Evolutionary conservation across 768 basidiomycete genomes (phyloP).

Genomic region (Agrocybe chaxingu): DNA sequence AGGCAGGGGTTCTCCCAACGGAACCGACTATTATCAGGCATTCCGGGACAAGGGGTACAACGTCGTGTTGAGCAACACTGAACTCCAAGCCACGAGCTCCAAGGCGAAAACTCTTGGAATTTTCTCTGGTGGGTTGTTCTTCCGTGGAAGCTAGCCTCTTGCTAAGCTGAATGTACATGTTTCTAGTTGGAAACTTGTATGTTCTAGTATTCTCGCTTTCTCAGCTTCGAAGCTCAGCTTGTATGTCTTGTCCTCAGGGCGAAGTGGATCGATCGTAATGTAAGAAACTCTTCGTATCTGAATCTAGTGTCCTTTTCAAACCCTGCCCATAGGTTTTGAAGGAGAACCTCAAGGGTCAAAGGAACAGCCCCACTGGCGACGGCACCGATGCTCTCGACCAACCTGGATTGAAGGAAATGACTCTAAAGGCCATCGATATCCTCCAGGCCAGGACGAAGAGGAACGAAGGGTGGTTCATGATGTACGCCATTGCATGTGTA

Average conservation of each 20-base stretch:
- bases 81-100: constrained; percentile 26
- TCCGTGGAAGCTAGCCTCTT: neutral
- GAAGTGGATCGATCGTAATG: constrained; percentile 42
- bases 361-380: constrained; percentile 39
- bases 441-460: constrained; percentile 35
- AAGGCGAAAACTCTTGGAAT: constrained; percentile 40
- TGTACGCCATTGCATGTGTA: constrained; percentile 18
- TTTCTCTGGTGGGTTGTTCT: constrained; percentile 30
- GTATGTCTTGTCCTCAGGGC: constrained; percentile 23
- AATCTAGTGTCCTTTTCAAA: neutral
- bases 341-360: constrained; percentile 32
- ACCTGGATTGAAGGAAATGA: constrained; percentile 48
- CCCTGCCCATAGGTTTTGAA: constrained; percentile 25
- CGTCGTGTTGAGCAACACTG: constrained; percentile 34
- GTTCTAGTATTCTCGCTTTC: neutral
- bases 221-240: neutral
- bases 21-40: constrained; percentile 38
- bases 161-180: neutral
- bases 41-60: constrained; percentile 38
- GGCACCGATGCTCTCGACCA: constrained; percentile 39
- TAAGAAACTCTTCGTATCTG: constrained; percentile 9
- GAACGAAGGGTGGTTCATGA: constrained; percentile 43
- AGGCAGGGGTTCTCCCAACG: constrained; percentile 33
- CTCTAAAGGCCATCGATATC: constrained; percentile 42
- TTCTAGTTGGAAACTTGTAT: constrained; percentile 21